Evolutionary conservation across 768 basidiomycete genomes (phyloP), one percentile per base, ranked within the genome.

Genomic region (Suillus ampliporus): DNA sequence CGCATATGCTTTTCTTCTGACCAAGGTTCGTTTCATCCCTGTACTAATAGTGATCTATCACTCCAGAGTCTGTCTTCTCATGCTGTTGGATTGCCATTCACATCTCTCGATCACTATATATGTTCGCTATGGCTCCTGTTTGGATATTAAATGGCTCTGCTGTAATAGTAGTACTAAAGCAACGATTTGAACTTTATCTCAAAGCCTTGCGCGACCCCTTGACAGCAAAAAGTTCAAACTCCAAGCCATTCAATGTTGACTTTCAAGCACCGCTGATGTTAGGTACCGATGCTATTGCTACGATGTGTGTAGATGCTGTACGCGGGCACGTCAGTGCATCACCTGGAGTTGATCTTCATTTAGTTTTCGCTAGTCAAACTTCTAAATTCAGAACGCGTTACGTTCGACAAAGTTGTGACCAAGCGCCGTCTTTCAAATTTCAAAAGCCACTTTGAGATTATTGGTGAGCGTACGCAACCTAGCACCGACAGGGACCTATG

Each of bases 21-120:
- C 19, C 35, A 23, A 51, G 19, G 13, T 40, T 61, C 26, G 14
- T 44, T 53, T 52, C n/a, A 35, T 47, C 41, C 11, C 46, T 60
- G 51, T 62, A 4, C 21, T 26, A 7, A 44, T 31, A 41, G 21
- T 31, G 3, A 31, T 31, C 14, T 31, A 47, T 34, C 59, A 44
- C 23, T 43, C n/a, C 4, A 11, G 11, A 13, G 11, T 48, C 38
- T 59, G 54, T 23, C 52, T 62, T 48, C 35, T 44, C 40, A 34
- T 34, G 14, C 13, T 23, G 15, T 23, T 1, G 15, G 23, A 37
- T 37, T 54, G 15, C 52, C 37, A 35, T 35, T 4, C 41, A 17
- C 17, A 2, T 19, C 41, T 43, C 19, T 43, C 41, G 34, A 2
- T 8, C n/a, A 21, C 34, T n/a, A 34, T 19, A 5, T n/a, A 34